phyloP scores from a whole-genome alignment of 495 filamentous ascomycete genomes.

The Saxophila tyrrhenica region DNA sequence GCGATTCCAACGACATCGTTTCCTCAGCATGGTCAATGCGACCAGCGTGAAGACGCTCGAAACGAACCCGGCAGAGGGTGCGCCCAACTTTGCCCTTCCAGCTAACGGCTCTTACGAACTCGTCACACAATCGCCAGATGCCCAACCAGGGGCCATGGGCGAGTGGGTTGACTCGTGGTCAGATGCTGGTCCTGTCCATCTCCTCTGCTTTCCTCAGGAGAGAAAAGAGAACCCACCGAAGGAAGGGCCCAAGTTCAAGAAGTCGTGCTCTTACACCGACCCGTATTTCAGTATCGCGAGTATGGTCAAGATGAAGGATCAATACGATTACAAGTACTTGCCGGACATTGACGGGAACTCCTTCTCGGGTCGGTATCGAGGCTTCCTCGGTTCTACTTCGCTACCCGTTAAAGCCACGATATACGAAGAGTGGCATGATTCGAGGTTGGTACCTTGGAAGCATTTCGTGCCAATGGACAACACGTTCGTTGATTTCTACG shows the following conservation, averaged over 20 bases:
- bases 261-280: conserved; percentile 24
- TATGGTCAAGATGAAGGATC: conserved; percentile 15
- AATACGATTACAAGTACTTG: conserved; percentile 29
- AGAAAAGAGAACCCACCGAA: neutral
- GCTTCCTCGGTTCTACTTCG: conserved; percentile 17
- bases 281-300: conserved; percentile 20
- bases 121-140: conserved; percentile 3
- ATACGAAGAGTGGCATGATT: conserved; percentile 32
- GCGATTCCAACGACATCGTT: conserved; percentile 61
- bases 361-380: conserved; percentile 26
- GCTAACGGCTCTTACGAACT: conserved; percentile 21
- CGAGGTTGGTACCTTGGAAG: conserved; percentile 27
- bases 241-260: neutral
- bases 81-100: conserved; percentile 23
- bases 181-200: conserved; percentile 22
- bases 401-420: conserved; percentile 32
- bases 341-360: conserved; percentile 31
- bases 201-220: conserved; percentile 23
- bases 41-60: conserved; percentile 40
- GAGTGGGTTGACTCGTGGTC: conserved; percentile 27
- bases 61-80: conserved; percentile 2
- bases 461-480: conserved; percentile 73
- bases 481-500: conserved; percentile 62
- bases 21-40: conserved; percentile 57
- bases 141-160: conserved; percentile 13